These are phyloP conservation scores for Leccinum barrowsii DNA, from an alignment of 768 basidiomycete genomes.

Conservation along the genomic window DNA sequence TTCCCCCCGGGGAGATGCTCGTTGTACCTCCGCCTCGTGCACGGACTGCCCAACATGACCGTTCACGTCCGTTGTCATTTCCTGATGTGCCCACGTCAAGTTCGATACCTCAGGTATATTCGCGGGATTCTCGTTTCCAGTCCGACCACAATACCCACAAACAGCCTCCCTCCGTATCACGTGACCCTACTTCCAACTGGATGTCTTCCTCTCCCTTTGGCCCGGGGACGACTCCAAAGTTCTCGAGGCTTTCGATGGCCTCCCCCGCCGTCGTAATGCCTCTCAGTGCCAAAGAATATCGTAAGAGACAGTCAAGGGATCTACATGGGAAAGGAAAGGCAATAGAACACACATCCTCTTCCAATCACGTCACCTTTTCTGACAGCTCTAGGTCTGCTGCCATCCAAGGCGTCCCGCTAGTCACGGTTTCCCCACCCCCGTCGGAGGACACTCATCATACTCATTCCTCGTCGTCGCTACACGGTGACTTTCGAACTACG, in stretches of 20 bases:
- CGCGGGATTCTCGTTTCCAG: constrained; percentile 10
- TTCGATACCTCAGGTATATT: constrained; percentile 8
- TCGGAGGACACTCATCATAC: background rate
- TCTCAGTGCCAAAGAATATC: constrained; percentile 27
- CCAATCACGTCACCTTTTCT: constrained; percentile 11
- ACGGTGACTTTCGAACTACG: background rate
- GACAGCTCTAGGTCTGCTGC: constrained; percentile 7
- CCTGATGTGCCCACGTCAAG: background rate
- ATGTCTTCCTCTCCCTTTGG: constrained; percentile 30
- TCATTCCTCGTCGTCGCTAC: background rate
- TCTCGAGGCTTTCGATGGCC: constrained; percentile 29
- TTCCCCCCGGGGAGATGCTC: constrained; percentile 1
- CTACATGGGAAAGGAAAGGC: constrained; percentile 8
- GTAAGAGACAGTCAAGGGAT: constrained; percentile 18
- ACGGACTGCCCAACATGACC: constrained; percentile 14
- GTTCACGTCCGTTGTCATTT: constrained; percentile 18
- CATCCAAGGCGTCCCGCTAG: constrained; percentile 2
- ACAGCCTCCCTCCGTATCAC: constrained; percentile 20
- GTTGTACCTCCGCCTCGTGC: constrained; percentile 20
- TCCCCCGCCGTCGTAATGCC: constrained; percentile 30
- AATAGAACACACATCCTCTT: background rate
- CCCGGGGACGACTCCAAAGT: constrained; percentile 26
- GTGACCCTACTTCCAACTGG: constrained; percentile 28
- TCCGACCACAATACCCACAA: constrained; percentile 7
- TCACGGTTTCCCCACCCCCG: constrained; percentile 17